Evolutionary conservation across 2,329 filamentous ascomycete genomes (phyloP).

Genomic region (Nannizziopsis barbatae): DNA sequence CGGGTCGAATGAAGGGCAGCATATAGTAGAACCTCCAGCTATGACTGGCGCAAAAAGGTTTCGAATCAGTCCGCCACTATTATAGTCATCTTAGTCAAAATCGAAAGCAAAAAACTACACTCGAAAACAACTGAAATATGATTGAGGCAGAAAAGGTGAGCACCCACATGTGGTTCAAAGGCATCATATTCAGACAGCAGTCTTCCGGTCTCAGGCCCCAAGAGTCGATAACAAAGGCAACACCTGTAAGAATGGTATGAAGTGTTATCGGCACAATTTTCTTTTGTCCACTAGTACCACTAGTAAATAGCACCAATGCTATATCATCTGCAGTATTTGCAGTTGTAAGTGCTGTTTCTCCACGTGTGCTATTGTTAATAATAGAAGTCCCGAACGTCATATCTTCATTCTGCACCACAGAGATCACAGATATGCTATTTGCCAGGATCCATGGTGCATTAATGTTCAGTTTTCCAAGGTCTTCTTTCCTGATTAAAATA

Average conservation of each 20-base stretch:
- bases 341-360: background rate
- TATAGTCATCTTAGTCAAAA: background rate
- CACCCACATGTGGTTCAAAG: conserved; percentile 3
- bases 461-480: background rate
- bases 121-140: too few relatives aligned
- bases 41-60: conserved; percentile 2
- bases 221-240: conserved; percentile 1
- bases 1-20: background rate
- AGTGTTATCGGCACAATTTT: conserved; percentile 1
- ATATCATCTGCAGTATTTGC: conserved; percentile 3
- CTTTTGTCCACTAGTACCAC: conserved; percentile 3
- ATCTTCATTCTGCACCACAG: background rate
- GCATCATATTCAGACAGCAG: conserved; percentile 5
- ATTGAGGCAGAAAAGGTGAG: background rate
- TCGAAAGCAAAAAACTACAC: background rate
- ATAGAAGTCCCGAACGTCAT: conserved; percentile 1
- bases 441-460: background rate
- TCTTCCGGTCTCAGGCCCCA: background rate
- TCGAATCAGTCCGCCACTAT: conserved; percentile 1
- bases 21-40: background rate
- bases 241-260: background rate
- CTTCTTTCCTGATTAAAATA: background rate
- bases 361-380: background rate
- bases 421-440: background rate
- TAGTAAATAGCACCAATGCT: conserved; percentile 5